phyloP scores from a whole-genome alignment of 1,284 basidiomycete species.

The Apiotrichum montevideense region DNA sequence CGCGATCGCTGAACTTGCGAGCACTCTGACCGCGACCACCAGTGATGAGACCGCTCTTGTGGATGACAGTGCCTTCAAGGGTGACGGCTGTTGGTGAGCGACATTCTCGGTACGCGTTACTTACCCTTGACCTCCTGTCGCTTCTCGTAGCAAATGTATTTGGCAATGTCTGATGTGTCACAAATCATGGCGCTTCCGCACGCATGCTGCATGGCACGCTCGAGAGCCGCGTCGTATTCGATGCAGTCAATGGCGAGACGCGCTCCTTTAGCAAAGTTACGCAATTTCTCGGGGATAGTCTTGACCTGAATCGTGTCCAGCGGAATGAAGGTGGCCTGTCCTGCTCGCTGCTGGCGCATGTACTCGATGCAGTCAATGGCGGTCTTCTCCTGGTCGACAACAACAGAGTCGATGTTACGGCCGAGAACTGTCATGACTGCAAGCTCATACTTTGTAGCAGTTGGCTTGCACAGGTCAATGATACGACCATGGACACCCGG shows the following conservation, averaged over 20 bases:
- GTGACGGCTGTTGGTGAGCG: slow-evolving; percentile 67
- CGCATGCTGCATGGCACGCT: slow-evolving; percentile 91
- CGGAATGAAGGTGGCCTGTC: slow-evolving; percentile 94
- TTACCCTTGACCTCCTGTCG: slow-evolving; percentile 91
- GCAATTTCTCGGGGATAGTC: slow-evolving; percentile 87
- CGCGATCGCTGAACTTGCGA: slow-evolving; percentile 89
- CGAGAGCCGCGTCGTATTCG: slow-evolving; percentile 75
- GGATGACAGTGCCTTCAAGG: slow-evolving; percentile 92
- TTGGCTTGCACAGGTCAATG: slow-evolving; percentile 87
- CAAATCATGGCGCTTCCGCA: slow-evolving; percentile 94
- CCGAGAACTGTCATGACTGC: slow-evolving; percentile 95
- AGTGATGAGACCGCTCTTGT: slow-evolving; percentile 95
- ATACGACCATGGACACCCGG: slow-evolving; percentile 86
- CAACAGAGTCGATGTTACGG: slow-evolving; percentile 88
- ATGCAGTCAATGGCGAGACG: slow-evolving; percentile 92
- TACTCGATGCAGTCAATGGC: slow-evolving; percentile 99
- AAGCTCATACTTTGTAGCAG: slow-evolving; percentile 82
- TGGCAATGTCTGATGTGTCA: slow-evolving; percentile 87
- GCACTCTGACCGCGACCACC: slow-evolving; percentile 73
- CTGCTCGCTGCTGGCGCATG: slow-evolving; percentile 87
- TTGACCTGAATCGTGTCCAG: slow-evolving; percentile 94
- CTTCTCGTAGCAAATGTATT: slow-evolving; percentile 86
- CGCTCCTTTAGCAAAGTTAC: slow-evolving; percentile 84
- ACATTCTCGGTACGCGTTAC: slow-evolving; percentile 17
- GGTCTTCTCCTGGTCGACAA: slow-evolving; percentile 93